phyloP scores from a whole-genome alignment of 208 protist genomes.

The Crithidia mellificae region DNA sequence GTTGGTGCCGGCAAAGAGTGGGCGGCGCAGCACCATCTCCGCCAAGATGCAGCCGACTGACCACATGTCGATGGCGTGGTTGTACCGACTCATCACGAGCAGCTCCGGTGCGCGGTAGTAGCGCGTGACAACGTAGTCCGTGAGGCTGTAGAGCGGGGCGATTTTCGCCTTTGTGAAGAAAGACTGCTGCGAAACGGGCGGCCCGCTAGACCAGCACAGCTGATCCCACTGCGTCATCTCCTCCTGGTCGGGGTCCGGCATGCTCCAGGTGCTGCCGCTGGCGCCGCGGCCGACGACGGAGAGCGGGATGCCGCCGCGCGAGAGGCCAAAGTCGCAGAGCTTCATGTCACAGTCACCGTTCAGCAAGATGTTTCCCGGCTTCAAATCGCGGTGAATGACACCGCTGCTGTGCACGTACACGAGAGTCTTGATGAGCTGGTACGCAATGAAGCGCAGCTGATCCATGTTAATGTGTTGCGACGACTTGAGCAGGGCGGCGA shows the following conservation, averaged over 20 bases:
- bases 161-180: conserved; percentile 8
- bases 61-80: conserved; percentile 87
- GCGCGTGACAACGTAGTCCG: conserved; percentile 94
- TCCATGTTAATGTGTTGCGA: conserved; percentile 87
- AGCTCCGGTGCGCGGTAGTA: conserved; percentile 98
- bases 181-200: neutral
- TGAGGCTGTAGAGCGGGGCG: conserved; percentile 64
- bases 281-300: conserved; percentile 3
- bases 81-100: conserved; percentile 91
- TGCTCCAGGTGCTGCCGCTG: conserved; percentile 17
- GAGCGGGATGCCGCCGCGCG: conserved; percentile 46
- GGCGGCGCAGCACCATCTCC: conserved; percentile 91
- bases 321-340: conserved; percentile 79
- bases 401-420: conserved; percentile 73
- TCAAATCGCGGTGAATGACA: conserved; percentile 81
- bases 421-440: conserved; percentile 84
- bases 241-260: conserved; percentile 14
- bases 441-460: conserved; percentile 96
- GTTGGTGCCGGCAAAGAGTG: conserved; percentile 89
- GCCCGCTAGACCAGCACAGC: conserved; percentile 30
- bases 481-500: conserved; percentile 94
- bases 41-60: conserved; percentile 64
- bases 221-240: conserved; percentile 26
- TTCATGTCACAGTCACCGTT: conserved; percentile 67
- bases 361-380: conserved; percentile 79